A percentile compares a stretch with the other conserved stretches of the same genome.
phyloP scores from a whole-genome alignment of 2,329 filamentous ascomycete species.

The Bisporella sp. region DNA sequence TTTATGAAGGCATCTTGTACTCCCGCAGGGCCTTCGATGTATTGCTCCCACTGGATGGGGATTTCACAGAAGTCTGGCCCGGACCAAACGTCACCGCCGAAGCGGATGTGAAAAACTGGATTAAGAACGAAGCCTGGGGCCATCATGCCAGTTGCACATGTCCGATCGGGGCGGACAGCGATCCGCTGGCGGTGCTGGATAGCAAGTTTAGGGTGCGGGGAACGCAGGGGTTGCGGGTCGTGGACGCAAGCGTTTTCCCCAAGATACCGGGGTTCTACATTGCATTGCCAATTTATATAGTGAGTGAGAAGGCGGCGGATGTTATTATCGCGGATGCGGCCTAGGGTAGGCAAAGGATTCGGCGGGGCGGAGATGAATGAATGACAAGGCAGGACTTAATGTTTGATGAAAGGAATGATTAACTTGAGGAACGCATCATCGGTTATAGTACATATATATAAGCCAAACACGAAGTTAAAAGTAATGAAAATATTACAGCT shows the following conservation, averaged over 20 bases:
- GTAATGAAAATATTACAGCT: too few species aligned
- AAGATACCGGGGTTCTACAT: conserved; percentile 44
- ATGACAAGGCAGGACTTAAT: too few species aligned
- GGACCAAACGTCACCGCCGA: conserved; percentile 34
- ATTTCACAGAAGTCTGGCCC: conserved; percentile 36
- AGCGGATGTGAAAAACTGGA: conserved; percentile 38
- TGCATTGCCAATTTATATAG: conserved; percentile 45
- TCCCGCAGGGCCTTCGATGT: conserved; percentile 29
- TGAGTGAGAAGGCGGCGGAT: conserved; percentile 48
- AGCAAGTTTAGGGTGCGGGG: background rate
- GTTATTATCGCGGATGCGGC: background rate
- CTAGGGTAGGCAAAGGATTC: too few species aligned
- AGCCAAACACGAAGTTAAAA: too few species aligned
- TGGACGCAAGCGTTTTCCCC: conserved; percentile 51
- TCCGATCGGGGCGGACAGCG: conserved; percentile 38
- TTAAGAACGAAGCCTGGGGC: conserved; percentile 44
- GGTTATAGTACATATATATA: too few species aligned
- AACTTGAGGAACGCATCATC: too few species aligned
- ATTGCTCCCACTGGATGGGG: conserved; percentile 34
- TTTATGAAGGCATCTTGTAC: conserved; percentile 12
- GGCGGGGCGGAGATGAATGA: too few species aligned
- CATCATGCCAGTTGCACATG: background rate
- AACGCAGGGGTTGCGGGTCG: conserved; percentile 38
- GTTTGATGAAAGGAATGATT: too few species aligned
- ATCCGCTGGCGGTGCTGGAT: conserved; percentile 29